Evolutionary conservation across 495 filamentous ascomycete genomes (phyloP), one percentile per base, ranked within the genome.

Genomic region (Podospora australis): DNA sequence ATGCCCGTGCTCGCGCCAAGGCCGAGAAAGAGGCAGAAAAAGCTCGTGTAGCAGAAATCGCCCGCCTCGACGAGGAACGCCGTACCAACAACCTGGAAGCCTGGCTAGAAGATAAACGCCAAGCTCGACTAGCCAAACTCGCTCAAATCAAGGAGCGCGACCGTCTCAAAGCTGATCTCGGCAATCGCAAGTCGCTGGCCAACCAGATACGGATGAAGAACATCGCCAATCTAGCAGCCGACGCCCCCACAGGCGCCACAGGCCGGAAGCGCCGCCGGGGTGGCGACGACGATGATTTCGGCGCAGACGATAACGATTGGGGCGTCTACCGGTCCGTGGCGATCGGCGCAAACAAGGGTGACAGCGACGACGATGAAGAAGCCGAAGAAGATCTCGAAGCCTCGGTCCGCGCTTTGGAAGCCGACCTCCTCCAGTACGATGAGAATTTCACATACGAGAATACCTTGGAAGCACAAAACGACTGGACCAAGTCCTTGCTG

Each of bases 251-350:
- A 6, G 70, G 69, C 34, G 52, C 43, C 4, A 41, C 56, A 4
- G 57, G 55, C 47, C 88, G 88, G 64, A 91, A 91, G 60, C 79
- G 90, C 29, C 78, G 92, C 20, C 77, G 87, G 9, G 84, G 84
- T 14, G 72, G 67, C 19, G 70, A 86, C 55, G 92, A 98, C 57
- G 92, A 98, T 60, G 87, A 86, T 49, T 98, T 98, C 61, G 92
- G 92, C 47, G 90, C 91, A 26, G 92, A 98, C 60, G 92, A 98
- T 55, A 88, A 91, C 48, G 92, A 98, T 65, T 98, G 92, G 92
- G 85, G 86, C 44, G 88, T 98, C 11, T 98, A 98, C 67, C 82
- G 94, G 16, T 84, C 81, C 20, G 90, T 98, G 34, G 88, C 88
- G 3, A 88, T 82, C 1, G 89, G 86, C 13, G 71, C 71, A 13